A percentile compares a stretch with the other conserved stretches of the same genome.
Evolutionary conservation across 2,329 filamentous ascomycete species (phyloP).

Genomic region (Cercospora citrullina): DNA sequence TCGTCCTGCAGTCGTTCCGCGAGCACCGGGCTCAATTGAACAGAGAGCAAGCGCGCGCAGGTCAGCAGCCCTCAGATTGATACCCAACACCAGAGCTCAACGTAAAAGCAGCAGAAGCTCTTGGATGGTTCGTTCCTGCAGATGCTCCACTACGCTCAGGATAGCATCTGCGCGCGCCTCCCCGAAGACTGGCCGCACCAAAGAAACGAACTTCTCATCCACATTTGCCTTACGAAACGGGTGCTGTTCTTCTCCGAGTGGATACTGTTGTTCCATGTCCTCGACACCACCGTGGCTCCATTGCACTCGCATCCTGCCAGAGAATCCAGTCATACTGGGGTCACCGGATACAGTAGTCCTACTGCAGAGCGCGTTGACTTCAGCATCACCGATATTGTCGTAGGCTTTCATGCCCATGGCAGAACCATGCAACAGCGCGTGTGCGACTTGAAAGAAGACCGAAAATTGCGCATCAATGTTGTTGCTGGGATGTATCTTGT

Average conservation of each 20-base stretch:
- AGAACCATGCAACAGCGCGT: slow-evolving; percentile 35
- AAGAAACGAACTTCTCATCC: slow-evolving; percentile 34
- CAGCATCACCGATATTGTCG: slow-evolving; percentile 29
- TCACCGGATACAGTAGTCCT: slow-evolving; percentile 31
- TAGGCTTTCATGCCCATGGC: slow-evolving; percentile 34
- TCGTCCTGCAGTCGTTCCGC: slow-evolving; percentile 18
- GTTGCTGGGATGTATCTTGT: slow-evolving; percentile 41
- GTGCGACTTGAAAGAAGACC: slow-evolving; percentile 40
- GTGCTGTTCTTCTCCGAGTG: slow-evolving; percentile 35
- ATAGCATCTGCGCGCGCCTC: slow-evolving; percentile 27
- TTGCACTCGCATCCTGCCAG: slow-evolving; percentile 26
- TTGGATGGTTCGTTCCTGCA: slow-evolving; percentile 23
- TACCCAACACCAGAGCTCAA: neutral
- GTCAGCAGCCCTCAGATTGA: neutral
- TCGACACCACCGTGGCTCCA: slow-evolving; percentile 31
- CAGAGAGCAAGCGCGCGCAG: neutral
- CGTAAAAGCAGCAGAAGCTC: slow-evolving; percentile 1
- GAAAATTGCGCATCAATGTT: slow-evolving; percentile 42
- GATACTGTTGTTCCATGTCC: slow-evolving; percentile 27
- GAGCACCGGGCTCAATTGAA: slow-evolving; percentile 19
- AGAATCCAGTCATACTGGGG: slow-evolving; percentile 28
- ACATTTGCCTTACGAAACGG: slow-evolving; percentile 35
- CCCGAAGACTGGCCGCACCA: slow-evolving; percentile 31
- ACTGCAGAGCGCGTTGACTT: slow-evolving; percentile 29
- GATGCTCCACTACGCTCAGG: slow-evolving; percentile 26